Conservation (phyloP, 352 stramenopile genomes). For the Blastocystis sp. region DNA sequence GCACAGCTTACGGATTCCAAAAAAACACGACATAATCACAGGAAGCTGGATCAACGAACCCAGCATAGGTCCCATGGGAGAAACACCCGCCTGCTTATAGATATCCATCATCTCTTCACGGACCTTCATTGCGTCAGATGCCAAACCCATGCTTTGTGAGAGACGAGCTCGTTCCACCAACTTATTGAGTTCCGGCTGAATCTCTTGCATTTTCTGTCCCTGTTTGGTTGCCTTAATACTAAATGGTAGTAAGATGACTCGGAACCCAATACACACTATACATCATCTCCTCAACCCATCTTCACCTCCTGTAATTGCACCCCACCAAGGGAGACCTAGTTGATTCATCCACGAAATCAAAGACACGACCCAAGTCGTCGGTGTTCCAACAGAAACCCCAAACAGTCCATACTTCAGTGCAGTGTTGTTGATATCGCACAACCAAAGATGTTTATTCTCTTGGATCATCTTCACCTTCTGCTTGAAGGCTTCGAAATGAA, state of each 20-base stretch:
- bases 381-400: slow-evolving; percentile 33
- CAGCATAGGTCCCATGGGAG: slow-evolving; percentile 20
- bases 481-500: not conserved
- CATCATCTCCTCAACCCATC: not conserved
- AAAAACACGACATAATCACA: slow-evolving; percentile 53
- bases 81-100: slow-evolving; percentile 48
- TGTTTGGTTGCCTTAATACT: slow-evolving; percentile 22
- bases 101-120: slow-evolving; percentile 58
- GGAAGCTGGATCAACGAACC: slow-evolving; percentile 49
- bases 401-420: slow-evolving; percentile 60
- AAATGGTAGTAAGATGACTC: slow-evolving; percentile 48
- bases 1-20: slow-evolving; percentile 54
- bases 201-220: slow-evolving; percentile 32
- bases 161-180: slow-evolving; percentile 41
- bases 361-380: slow-evolving; percentile 37
- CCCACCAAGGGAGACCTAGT: slow-evolving; percentile 53
- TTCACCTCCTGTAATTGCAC: slow-evolving; percentile 20
- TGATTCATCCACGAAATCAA: slow-evolving; percentile 45
- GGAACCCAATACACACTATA: slow-evolving; percentile 35
- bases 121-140: not conserved
- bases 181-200: slow-evolving; percentile 58
- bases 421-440: slow-evolving; percentile 21
- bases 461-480: not conserved
- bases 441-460: not conserved
- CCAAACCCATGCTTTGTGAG: slow-evolving; percentile 44